These are phyloP conservation scores for Pascua guehoae DNA, from an alignment of 1,284 basidiomycete genomes.

Conservation along the genomic window DNA sequence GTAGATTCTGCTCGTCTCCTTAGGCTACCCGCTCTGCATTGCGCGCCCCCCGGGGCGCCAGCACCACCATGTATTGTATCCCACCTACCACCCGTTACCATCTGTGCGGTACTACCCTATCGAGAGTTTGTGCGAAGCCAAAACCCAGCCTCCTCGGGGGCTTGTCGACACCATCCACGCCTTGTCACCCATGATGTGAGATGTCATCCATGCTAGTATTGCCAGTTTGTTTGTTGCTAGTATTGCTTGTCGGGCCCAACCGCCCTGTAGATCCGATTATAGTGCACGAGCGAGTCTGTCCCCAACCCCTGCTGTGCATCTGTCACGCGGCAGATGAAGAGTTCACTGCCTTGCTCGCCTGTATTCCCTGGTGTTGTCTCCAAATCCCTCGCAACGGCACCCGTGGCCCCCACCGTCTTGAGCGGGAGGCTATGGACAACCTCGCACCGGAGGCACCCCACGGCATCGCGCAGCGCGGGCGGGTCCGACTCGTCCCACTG, in stretches of 20 bases:
- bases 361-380: too few species aligned
- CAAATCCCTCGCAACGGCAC: not conserved
- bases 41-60: too few species aligned
- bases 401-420: slow-evolving; percentile 14
- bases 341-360: slow-evolving; percentile 32
- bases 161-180: too few species aligned
- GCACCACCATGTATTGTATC: too few species aligned
- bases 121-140: too few species aligned
- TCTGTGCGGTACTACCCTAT: too few species aligned
- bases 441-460: slow-evolving; percentile 30
- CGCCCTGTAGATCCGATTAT: slow-evolving; percentile 28
- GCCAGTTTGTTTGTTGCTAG: not conserved
- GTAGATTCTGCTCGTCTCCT: too few species aligned
- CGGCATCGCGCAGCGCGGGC: slow-evolving; percentile 18
- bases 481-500: slow-evolving; percentile 19
- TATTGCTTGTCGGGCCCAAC: not conserved
- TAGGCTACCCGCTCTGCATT: too few species aligned
- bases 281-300: slow-evolving; percentile 34
- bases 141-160: too few species aligned
- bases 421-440: slow-evolving; percentile 27
- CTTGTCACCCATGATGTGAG: too few species aligned
- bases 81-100: too few species aligned
- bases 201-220: not conserved
- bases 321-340: slow-evolving; percentile 45
- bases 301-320: slow-evolving; percentile 14